Percentiles rank a stretch among this genome's conserved stretches.
Conservation (phyloP, 768 basidiomycete species). For the Rhodotorula babjevae region DNA sequence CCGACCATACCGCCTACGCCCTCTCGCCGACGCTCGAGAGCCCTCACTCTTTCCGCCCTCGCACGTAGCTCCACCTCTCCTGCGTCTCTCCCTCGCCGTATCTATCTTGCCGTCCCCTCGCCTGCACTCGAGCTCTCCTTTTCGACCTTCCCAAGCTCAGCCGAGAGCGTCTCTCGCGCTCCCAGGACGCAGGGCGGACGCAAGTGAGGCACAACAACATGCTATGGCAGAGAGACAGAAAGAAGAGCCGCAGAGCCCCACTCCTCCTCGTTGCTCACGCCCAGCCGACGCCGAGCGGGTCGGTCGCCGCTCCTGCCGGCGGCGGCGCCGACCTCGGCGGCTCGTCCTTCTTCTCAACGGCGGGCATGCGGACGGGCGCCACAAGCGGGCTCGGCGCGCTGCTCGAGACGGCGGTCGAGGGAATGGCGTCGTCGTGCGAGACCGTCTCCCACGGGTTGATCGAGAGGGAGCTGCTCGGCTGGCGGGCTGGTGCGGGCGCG, state of each 20-base stretch:
- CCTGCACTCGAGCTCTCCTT: too few species aligned
- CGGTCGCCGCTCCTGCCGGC: background rate
- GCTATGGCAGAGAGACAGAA: background rate
- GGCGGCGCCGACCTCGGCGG: background rate
- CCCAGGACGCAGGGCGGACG: fast-evolving
- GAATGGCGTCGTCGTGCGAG: conserved; percentile 9
- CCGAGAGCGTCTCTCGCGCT: background rate
- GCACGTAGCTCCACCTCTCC: background rate
- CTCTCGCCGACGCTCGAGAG: background rate
- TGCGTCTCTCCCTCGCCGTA: background rate
- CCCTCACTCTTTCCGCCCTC: background rate
- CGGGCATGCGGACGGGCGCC: background rate
- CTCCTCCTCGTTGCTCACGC: background rate
- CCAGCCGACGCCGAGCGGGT: conserved; percentile 3
- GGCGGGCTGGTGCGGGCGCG: background rate
- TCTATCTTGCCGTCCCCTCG: background rate
- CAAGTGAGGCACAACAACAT: background rate
- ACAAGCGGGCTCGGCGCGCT: background rate
- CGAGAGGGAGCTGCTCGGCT: conserved; percentile 21
- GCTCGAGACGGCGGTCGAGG: background rate
- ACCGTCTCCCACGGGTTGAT: conserved; percentile 33
- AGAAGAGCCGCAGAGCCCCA: too few species aligned
- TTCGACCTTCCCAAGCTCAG: background rate
- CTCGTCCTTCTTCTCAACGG: background rate
- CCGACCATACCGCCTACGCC: background rate